phyloP scores from a whole-genome alignment of 495 filamentous ascomycete species.

The Copromyces sp. region DNA sequence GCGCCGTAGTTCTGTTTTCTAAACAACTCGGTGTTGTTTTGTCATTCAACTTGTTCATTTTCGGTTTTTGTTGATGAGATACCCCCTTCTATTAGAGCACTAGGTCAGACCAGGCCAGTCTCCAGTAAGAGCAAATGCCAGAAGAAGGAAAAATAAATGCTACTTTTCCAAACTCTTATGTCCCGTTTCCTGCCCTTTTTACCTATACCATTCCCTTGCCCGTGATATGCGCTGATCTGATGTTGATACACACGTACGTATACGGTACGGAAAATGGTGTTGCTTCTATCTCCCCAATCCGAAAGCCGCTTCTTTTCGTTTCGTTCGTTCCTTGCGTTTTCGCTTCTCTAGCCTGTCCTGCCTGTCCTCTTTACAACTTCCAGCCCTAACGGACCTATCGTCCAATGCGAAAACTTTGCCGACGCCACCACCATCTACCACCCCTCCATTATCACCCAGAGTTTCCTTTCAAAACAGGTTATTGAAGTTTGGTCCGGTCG shows the following conservation, averaged over 20 bases:
- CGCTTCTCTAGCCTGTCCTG: not conserved
- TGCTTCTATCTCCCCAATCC: not conserved
- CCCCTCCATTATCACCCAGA: not conserved
- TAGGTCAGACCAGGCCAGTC: not conserved
- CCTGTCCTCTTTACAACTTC: not conserved
- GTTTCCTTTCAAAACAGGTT: not conserved
- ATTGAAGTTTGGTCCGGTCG: not conserved
- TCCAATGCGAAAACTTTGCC: not conserved
- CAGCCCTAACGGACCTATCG: not conserved
- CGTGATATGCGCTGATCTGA: not conserved
- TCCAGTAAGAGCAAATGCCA: not conserved
- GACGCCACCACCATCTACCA: not conserved
- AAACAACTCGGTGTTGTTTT: not conserved
- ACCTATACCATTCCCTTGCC: not conserved
- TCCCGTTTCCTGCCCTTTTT: not conserved
- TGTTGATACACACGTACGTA: not conserved
- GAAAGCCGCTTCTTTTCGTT: not conserved
- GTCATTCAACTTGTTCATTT: not conserved
- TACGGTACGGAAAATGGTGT: not conserved
- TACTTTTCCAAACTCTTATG: not conserved
- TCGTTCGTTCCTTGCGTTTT: not conserved
- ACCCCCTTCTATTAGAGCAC: not conserved
- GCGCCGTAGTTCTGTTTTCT: not conserved
- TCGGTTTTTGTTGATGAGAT: not conserved
- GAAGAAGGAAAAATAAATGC: not conserved